Conservation (phyloP, 768 basidiomycete species). For the Gloeophyllum trabeum region DNA sequence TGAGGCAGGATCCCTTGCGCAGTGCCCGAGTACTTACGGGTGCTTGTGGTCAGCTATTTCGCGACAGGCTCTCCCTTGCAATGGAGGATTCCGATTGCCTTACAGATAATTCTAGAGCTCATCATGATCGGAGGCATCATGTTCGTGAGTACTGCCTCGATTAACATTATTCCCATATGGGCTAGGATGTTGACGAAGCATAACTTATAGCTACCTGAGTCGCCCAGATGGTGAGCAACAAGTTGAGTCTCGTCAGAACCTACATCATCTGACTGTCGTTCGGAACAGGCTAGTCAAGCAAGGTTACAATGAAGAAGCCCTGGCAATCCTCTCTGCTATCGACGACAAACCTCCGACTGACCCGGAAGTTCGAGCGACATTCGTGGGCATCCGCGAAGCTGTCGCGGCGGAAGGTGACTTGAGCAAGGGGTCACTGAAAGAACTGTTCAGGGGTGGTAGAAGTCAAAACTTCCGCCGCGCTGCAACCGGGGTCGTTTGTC, state of each 20-base stretch:
- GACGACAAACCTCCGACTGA: background rate
- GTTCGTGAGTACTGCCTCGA: no score
- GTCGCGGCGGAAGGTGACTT: no score
- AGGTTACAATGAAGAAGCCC: background rate
- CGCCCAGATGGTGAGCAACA: conserved; percentile 38
- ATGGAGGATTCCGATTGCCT: no score
- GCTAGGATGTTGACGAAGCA: no score
- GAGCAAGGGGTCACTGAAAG: background rate
- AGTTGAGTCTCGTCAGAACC: background rate
- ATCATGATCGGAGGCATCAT: no score
- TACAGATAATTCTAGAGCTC: no score
- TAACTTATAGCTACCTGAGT: conserved; percentile 41
- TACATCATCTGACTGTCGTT: background rate
- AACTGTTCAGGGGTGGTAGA: background rate
- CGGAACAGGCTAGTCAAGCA: background rate
- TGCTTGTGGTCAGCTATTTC: background rate
- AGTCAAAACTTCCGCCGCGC: background rate
- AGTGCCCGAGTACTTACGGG: background rate
- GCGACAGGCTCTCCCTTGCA: background rate
- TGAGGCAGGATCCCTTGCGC: background rate
- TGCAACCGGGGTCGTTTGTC: conserved; percentile 13
- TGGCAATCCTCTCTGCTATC: background rate
- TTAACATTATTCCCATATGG: background rate
- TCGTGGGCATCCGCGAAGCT: background rate
- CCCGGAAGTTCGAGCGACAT: background rate